These are phyloP conservation scores for Adiantum capillusveneris DNA, from an alignment of 75 land plant genomes.

Conservation along the genomic window DNA sequence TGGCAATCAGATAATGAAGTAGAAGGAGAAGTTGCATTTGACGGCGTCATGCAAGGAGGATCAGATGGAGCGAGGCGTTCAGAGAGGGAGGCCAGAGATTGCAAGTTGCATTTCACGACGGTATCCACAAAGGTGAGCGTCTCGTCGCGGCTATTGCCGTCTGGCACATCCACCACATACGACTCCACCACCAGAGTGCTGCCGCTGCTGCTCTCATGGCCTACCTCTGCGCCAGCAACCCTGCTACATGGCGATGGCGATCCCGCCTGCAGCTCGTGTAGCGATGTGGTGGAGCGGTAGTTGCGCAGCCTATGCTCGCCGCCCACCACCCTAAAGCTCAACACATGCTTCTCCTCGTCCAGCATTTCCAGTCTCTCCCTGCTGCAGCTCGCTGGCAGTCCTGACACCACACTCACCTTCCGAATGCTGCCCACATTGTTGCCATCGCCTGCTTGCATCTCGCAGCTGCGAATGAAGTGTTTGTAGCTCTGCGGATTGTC, in stretches of 20 bases:
- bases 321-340: conserved; percentile 58
- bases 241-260: too few relatives aligned
- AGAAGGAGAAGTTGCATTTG: too few relatives aligned
- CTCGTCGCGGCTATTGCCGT: conserved; percentile 52
- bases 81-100: conserved; percentile 45
- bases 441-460: conserved; percentile 14
- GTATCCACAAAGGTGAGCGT: conserved; percentile 53
- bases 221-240: too few relatives aligned
- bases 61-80: conserved; percentile 22
- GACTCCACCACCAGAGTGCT: conserved; percentile 51
- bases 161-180: conserved; percentile 57
- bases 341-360: conserved; percentile 49
- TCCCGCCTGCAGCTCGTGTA: conserved; percentile 1
- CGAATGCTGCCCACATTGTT: conserved; percentile 40
- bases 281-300: conserved; percentile 56
- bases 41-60: too few relatives aligned
- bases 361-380: too few relatives aligned
- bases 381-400: conserved; percentile 49
- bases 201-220: too few relatives aligned
- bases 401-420: too few relatives aligned
- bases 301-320: conserved; percentile 55
- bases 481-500: conserved; percentile 39
- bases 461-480: conserved; percentile 37
- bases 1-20: too few relatives aligned
- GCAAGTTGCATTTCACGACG: conserved; percentile 54